These are phyloP conservation scores for Pseudogymnoascus sp. DNA, from an alignment of 2,329 filamentous ascomycete genomes.

Conservation along the genomic window DNA sequence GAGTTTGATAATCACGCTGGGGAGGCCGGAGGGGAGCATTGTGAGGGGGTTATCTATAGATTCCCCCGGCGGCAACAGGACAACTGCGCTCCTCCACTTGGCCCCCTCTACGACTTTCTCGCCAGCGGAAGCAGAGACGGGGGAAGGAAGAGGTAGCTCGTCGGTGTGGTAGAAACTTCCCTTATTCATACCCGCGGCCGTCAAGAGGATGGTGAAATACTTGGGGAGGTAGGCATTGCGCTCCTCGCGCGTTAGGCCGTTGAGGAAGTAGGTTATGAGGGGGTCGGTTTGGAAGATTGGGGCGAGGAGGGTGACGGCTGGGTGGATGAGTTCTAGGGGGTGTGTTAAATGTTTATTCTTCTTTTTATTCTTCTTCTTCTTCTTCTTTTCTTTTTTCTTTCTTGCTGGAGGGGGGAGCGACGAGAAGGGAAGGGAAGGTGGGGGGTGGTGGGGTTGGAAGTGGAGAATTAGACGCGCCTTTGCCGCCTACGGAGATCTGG, in stretches of 20 bases:
- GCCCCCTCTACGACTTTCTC: too few species aligned
- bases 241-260: slow-evolving; percentile 9
- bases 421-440: not conserved
- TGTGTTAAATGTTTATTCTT: not conserved
- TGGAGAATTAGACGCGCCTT: not conserved
- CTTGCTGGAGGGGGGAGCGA: not conserved
- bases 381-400: not conserved
- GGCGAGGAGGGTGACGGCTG: not conserved
- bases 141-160: too few species aligned
- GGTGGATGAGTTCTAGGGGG: not conserved
- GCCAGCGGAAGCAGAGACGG: too few species aligned
- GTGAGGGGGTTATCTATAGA: slow-evolving; percentile 16
- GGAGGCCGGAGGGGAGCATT: slow-evolving; percentile 13
- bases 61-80: slow-evolving; percentile 15
- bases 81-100: not conserved
- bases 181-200: slow-evolving; percentile 15
- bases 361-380: too few species aligned
- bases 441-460: not conserved
- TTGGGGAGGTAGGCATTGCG: slow-evolving; percentile 13
- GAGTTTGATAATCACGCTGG: slow-evolving; percentile 16
- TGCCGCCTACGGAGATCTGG: not conserved
- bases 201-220: slow-evolving; percentile 15
- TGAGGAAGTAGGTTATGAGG: slow-evolving; percentile 16
- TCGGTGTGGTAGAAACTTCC: slow-evolving; percentile 12
- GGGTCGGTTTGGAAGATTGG: slow-evolving; percentile 1